phyloP scores from a whole-genome alignment of 495 filamentous ascomycete genomes.

The Cryomyces minteri region DNA sequence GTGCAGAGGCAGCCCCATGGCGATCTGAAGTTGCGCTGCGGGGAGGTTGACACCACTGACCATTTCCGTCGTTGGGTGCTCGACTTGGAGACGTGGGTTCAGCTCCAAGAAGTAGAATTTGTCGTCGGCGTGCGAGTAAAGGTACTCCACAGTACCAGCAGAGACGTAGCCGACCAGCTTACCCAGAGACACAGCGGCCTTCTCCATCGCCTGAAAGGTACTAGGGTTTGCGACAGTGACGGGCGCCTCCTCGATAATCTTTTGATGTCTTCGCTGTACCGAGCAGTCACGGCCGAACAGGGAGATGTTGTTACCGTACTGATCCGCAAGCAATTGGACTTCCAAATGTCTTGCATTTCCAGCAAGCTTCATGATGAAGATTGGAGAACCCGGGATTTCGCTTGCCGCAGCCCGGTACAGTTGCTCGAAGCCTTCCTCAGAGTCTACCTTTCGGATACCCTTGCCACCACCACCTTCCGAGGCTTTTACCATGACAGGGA shows the following conservation, averaged over 20 bases:
- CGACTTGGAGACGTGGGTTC: constrained; percentile 95
- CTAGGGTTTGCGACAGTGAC: constrained; percentile 79
- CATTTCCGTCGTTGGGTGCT: constrained; percentile 99
- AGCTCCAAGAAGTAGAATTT: constrained; percentile 99
- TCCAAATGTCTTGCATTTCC: constrained; percentile 94
- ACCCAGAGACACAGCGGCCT: constrained; percentile 85
- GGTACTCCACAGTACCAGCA: constrained; percentile 95
- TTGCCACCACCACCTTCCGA: constrained; percentile 99
- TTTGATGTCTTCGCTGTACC: constrained; percentile 95
- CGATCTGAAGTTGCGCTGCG: constrained; percentile 93
- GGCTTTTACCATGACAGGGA: constrained; percentile 98
- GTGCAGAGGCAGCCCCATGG: constrained; percentile 95
- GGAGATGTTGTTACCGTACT: constrained; percentile 99
- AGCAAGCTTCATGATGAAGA: constrained; percentile 99
- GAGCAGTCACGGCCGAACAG: constrained; percentile 98
- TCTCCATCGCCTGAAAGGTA: constrained; percentile 94
- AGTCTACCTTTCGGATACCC: constrained; percentile 92
- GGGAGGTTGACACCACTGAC: constrained; percentile 94
- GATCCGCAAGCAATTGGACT: constrained; percentile 90
- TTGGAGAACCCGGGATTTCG: constrained; percentile 97
- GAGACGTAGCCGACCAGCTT: constrained; percentile 95
- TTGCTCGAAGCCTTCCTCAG: constrained; percentile 61
- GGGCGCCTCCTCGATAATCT: constrained; percentile 98
- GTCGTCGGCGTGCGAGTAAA: constrained; percentile 96
- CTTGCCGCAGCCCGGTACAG: constrained; percentile 90